Conservation (phyloP, 345 rosid genomes). For the Cardamine occulta region DNA sequence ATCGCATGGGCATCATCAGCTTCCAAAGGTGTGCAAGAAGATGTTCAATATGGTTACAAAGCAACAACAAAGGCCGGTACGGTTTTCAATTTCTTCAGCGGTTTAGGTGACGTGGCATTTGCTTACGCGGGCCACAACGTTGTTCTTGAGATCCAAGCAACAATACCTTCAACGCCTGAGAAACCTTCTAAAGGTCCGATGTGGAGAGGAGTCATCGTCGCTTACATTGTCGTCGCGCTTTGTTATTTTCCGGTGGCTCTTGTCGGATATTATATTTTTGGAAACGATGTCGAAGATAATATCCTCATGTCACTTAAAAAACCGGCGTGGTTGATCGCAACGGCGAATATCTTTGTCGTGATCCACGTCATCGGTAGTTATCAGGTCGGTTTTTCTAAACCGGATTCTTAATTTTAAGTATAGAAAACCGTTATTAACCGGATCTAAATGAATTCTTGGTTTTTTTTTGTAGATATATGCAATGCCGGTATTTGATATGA, state of each 20-base stretch:
- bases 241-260: constrained; percentile 89
- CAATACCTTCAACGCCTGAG: constrained; percentile 83
- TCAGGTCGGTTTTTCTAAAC: constrained; percentile 53
- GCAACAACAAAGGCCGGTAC: constrained; percentile 52
- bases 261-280: constrained; percentile 64
- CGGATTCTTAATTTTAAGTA: background rate
- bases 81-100: constrained; percentile 67
- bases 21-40: constrained; percentile 57
- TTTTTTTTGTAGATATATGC: constrained; percentile 58
- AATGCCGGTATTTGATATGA: constrained; percentile 86
- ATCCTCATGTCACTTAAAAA: constrained; percentile 67
- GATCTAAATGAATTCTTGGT: background rate
- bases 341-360: constrained; percentile 72
- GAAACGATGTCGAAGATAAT: constrained; percentile 65
- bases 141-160: constrained; percentile 88
- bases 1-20: constrained; percentile 77
- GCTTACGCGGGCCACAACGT: constrained; percentile 89
- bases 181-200: constrained; percentile 86
- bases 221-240: constrained; percentile 70
- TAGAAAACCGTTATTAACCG: background rate
- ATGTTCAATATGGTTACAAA: constrained; percentile 58
- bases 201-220: constrained; percentile 82
- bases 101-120: constrained; percentile 82
- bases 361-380: constrained; percentile 83
- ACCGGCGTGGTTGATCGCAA: constrained; percentile 70